Base-by-base conservation (phyloP, 2,329 filamentous ascomycete species). In the Exophiala sideris region DNA sequence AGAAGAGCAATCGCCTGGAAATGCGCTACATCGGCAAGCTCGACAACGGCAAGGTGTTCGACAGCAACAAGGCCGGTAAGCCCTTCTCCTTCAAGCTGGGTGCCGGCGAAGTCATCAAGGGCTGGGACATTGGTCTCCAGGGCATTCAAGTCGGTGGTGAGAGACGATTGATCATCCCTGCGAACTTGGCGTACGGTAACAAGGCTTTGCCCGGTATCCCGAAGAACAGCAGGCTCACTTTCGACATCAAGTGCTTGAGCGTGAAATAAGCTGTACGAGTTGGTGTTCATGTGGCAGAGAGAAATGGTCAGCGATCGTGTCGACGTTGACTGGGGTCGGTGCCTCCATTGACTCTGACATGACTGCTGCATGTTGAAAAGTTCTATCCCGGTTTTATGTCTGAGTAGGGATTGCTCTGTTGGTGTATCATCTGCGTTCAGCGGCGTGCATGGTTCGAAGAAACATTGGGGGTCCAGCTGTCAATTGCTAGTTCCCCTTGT, bases 11-110 rank as follows among this genome's bases (percentile, higher is more conserved):
- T 78, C 87, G 83, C 63, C 86, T 99, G 59, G 85, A 90, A 67
- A 94, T 99, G 84, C 86, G 94, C 69, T 99, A 99, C 79, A 97
- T 99, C 67, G 94, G 94, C 74, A 99, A 99, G 82, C 87, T 94
- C 59, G 83, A 86, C 69, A 88, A 95, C 73, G 91, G 91, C 75
- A 95, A 96, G 78, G 85, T 95, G 64, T 99, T 99, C 68, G 61
- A 40, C 66, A 91, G 89, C 91, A 74, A 99, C 83, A 99, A 97
- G 83, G 96, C 95, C 79, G 94, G 94, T 67, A 91, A 95, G 79
- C 92, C 95, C 54, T 99, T 99, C 79, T 82, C 82, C 64, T 97
- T 97, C 84, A 95, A 92, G 80, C 85, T 95, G 58, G 95, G 94
- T 65, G 84, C 86, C 70, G 91, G 91, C 58, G 89, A 97, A 74